Evolutionary conservation across 1,284 basidiomycete species (phyloP).

Genomic region (Ceratobasidium theobromae): DNA sequence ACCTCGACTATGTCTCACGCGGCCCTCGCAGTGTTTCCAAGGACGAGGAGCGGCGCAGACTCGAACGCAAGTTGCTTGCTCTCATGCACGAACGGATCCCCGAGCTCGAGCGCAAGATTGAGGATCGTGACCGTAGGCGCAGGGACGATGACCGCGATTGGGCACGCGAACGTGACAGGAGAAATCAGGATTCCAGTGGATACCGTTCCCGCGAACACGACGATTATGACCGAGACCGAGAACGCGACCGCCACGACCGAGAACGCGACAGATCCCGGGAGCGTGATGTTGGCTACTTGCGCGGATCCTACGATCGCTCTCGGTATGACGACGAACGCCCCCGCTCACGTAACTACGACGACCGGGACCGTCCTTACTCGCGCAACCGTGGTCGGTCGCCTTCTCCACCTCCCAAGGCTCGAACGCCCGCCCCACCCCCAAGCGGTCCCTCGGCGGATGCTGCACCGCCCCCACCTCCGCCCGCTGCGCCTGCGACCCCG

Average conservation of each 20-base stretch:
- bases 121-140: constrained; percentile 74
- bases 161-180: constrained; percentile 75
- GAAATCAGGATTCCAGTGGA: constrained; percentile 60
- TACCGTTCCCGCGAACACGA: constrained; percentile 36
- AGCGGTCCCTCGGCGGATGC: constrained; percentile 38
- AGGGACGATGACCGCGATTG: constrained; percentile 79
- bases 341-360: constrained; percentile 48
- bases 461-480: constrained; percentile 53
- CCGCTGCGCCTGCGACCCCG: constrained; percentile 55
- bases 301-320: constrained; percentile 30
- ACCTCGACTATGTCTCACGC: constrained; percentile 86
- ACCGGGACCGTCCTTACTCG: constrained; percentile 51
- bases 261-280: constrained; percentile 45
- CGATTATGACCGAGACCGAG: constrained; percentile 31
- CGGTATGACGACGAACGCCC: constrained; percentile 11
- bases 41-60: constrained; percentile 82
- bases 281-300: constrained; percentile 41
- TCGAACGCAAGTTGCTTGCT: constrained; percentile 86
- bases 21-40: constrained; percentile 74
- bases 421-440: constrained; percentile 43
- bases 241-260: constrained; percentile 24
- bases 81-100: constrained; percentile 92
- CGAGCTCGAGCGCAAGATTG: constrained; percentile 83
- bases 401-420: constrained; percentile 40
- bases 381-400: constrained; percentile 43